Percentiles rank a stretch among this genome's conserved stretches.
phyloP scores from a whole-genome alignment of 2,329 filamentous ascomycete genomes.

The Gaeumannomyces tritici region DNA sequence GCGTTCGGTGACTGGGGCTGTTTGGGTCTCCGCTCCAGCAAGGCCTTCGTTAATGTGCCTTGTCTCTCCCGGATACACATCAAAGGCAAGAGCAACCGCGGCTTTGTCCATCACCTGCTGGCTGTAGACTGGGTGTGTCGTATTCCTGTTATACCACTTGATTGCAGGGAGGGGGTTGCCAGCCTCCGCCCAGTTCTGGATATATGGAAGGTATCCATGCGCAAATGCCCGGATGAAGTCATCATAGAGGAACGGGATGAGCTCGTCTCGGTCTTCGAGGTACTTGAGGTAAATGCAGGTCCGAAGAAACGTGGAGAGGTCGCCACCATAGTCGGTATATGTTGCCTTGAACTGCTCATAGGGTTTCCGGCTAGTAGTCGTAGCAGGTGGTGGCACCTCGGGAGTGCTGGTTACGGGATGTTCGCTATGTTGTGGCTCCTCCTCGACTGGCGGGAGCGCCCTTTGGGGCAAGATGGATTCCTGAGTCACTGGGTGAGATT shows the following conservation, averaged over 20 bases:
- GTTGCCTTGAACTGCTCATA: conserved; percentile 20
- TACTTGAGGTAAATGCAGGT: conserved; percentile 31
- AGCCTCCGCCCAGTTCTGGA: conserved; percentile 16
- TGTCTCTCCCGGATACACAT: conserved; percentile 8
- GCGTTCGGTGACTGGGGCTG: neutral
- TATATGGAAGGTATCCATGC: conserved; percentile 30
- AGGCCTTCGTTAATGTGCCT: neutral
- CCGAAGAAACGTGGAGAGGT: conserved; percentile 29
- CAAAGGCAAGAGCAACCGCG: conserved; percentile 8
- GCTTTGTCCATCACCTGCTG: conserved; percentile 14
- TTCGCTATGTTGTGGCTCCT: neutral
- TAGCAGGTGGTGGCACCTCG: neutral
- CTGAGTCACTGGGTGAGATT: neutral
- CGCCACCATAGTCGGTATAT: conserved; percentile 34
- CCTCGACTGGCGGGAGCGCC: neutral
- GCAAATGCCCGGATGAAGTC: conserved; percentile 39
- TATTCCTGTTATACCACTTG: conserved; percentile 28
- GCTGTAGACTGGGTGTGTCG: conserved; percentile 12
- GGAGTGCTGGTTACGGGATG: neutral
- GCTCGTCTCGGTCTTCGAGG: conserved; percentile 21
- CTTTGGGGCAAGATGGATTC: neutral
- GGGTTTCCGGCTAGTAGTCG: neutral
- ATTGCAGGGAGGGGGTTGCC: conserved; percentile 22
- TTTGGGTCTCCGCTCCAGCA: neutral
- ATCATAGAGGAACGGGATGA: conserved; percentile 38